These are phyloP conservation scores for Candida corydali DNA, from an alignment of 805 yeast species.

Conservation along the genomic window DNA sequence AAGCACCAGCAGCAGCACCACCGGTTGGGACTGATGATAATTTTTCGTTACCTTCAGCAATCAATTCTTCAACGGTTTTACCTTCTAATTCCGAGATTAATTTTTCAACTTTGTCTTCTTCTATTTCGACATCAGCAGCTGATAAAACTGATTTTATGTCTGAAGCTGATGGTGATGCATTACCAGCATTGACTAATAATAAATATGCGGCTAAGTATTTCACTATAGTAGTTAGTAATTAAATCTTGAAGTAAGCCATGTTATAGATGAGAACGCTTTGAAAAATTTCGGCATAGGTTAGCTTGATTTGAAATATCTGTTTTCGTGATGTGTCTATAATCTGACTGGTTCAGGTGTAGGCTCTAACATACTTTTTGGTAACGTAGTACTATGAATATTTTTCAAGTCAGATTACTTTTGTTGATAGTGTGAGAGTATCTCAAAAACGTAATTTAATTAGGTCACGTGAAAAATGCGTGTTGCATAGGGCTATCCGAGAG, in stretches of 20 bases:
- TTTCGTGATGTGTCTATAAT: too few species aligned
- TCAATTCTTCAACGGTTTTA: conserved; percentile 84
- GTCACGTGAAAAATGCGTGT: conserved; percentile 1
- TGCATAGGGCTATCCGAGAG: conserved; percentile 1
- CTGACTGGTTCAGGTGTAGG: too few species aligned
- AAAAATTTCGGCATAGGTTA: too few species aligned
- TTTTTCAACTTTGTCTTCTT: conserved; percentile 76
- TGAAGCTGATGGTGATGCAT: conserved; percentile 88
- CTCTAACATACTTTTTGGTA: conserved; percentile 1
- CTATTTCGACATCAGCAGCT: conserved; percentile 95
- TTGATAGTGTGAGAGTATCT: conserved; percentile 2
- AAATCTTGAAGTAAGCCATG: too few species aligned
- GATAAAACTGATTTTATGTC: conserved; percentile 86
- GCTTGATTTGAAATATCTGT: too few species aligned
- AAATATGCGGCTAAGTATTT: conserved; percentile 99
- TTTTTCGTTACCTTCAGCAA: conserved; percentile 93
- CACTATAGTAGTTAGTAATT: conserved; percentile 35
- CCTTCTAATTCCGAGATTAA: conserved; percentile 88
- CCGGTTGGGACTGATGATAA: conserved; percentile 97
- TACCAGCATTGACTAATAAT: conserved; percentile 96
- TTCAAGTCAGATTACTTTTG: neutral
- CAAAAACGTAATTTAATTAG: neutral
- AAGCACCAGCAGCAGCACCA: conserved; percentile 75
- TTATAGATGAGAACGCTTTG: too few species aligned
- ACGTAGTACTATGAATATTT: neutral